Base-by-base conservation (phyloP, 106 monocot genomes). In the Xerophyta viscosa region DNA sequence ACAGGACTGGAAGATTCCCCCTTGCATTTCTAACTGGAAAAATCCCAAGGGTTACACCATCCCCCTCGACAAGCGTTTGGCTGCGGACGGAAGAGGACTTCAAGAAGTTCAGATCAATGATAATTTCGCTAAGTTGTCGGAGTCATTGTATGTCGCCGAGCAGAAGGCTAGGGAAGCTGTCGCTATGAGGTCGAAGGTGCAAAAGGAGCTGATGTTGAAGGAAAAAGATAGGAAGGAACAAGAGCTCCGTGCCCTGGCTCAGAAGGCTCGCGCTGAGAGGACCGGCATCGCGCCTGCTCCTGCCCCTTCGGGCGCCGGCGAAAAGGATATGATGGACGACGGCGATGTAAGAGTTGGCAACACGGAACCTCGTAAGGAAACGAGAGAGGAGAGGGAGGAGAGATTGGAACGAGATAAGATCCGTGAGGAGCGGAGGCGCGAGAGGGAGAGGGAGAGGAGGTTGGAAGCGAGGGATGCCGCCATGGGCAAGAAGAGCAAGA, bases 41-140 rank as follows among this genome's bases (percentile, higher is more conserved):
- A 88, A 94, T 22, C 88, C 84, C 4, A 94, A 94, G 50, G 94
- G 88, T 39, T 94, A 88, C 65, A 94, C 84, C 0, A 94, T 94
- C 49, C 94, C 94, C 3, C 60, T 94, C 4, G 94, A 94, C 61
- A 88, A 94, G 62, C 74, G 88, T 39, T 70, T 88, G 24, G 94
- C 88, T 9, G 94, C 88, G 12, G 94, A 94, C 65, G 94, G 88
- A 8, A 65, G 81, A 54, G 94, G 88, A 4, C 88, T 94, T 57
- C 88, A 94, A 46, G 94, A 94, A 27, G 94, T 88, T 50, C 94
- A 94, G 56, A 96, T 88, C 47, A 88, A 96, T 60, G 94, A 96
- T 61, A 88, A 88, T 31, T 96, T 88, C 65, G 94, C 94, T 0
- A 88, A 84, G 62, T 66, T 96, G 0, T 88, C 94, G 3, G 85